phyloP scores from a whole-genome alignment of 257 asterid species.

The Dorcoceras hygrometricum region DNA sequence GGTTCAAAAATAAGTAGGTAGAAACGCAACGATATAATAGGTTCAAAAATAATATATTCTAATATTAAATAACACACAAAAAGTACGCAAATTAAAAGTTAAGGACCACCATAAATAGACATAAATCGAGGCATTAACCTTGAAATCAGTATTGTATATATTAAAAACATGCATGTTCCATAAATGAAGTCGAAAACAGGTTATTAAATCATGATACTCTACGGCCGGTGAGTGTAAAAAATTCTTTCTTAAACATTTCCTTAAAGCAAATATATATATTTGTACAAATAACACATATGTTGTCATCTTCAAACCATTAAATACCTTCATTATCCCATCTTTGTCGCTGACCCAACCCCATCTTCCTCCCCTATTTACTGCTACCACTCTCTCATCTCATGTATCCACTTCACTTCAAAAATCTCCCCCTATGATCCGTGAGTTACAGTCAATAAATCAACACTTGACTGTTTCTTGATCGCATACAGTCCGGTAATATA shows the following conservation, averaged over 20 bases:
- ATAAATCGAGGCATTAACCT: background rate
- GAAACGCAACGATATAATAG: background rate
- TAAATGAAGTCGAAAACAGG: background rate
- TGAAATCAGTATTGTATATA: background rate
- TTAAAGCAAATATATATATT: too few species aligned
- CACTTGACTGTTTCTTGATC: background rate
- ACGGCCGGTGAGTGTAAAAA: background rate
- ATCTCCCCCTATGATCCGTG: background rate
- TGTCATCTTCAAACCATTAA: constrained; percentile 27
- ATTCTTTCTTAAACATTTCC: background rate
- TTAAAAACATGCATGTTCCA: background rate
- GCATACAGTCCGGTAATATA: constrained; percentile 1
- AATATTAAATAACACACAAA: background rate
- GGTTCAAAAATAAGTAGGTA: background rate
- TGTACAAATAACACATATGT: background rate
- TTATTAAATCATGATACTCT: too few species aligned
- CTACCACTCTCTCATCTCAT: constrained; percentile 18
- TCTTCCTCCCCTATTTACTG: constrained; percentile 33
- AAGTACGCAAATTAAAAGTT: too few species aligned
- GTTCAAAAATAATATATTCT: too few species aligned
- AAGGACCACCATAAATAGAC: background rate
- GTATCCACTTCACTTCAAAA: constrained; percentile 3
- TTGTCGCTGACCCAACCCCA: constrained; percentile 45
- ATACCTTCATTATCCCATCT: constrained; percentile 49
- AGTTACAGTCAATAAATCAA: background rate